Conservation (phyloP, 129 eudicot species). For the Saussurea involucrata region DNA sequence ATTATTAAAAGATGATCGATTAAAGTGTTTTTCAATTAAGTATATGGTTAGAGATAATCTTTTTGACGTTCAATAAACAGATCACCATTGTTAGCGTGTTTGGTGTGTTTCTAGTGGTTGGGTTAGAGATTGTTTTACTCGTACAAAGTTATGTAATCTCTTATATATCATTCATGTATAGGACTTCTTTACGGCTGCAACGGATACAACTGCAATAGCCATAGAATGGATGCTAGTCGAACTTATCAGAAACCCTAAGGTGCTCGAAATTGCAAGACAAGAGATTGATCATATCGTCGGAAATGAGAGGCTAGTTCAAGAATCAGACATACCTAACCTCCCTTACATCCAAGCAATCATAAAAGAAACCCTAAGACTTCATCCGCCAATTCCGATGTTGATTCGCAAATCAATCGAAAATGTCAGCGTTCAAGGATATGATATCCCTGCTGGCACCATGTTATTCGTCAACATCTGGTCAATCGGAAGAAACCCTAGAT, state of each 20-base stretch:
- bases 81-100: too few relatives aligned
- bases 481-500: conserved; percentile 41
- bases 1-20: too few relatives aligned
- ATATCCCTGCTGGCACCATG: conserved; percentile 32
- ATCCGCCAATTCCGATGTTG: conserved; percentile 56
- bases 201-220: conserved; percentile 47
- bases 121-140: too few relatives aligned
- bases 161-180: background rate
- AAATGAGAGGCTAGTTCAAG: conserved; percentile 33
- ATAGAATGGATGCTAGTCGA: conserved; percentile 54
- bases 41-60: too few relatives aligned
- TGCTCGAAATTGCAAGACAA: conserved; percentile 34
- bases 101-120: too few relatives aligned
- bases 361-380: conserved; percentile 48
- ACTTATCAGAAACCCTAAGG: conserved; percentile 48
- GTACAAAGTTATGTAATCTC: background rate
- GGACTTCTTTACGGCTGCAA: conserved; percentile 54
- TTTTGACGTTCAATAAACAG: too few relatives aligned
- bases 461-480: conserved; percentile 55
- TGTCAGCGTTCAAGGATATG: conserved; percentile 36
- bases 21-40: too few relatives aligned
- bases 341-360: conserved; percentile 56
- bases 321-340: conserved; percentile 45
- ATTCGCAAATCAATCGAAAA: conserved; percentile 32
- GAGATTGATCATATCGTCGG: conserved; percentile 52